Base-by-base conservation (phyloP, 2,329 filamentous ascomycete species). In the Neofusicoccum parvum region DNA sequence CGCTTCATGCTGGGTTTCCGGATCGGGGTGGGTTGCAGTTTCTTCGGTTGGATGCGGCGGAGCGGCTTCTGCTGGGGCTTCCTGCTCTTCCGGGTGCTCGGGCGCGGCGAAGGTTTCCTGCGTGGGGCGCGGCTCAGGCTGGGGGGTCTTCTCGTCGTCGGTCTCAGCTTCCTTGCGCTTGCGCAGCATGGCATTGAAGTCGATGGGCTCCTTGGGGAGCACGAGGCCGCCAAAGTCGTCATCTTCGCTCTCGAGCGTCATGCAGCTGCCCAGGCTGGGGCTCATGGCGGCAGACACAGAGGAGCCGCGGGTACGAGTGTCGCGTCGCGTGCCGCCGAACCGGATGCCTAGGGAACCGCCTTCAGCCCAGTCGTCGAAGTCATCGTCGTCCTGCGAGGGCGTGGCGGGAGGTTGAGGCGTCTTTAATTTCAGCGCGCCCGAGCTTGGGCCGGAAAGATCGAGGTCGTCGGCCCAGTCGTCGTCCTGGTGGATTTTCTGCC, bases 341-440 rank as follows among this genome's bases (percentile, higher is more conserved):
- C 94, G 87, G 50, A 94, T 96, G 45, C 94, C 93, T 66, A 97
- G 83, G 75, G 94, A 97, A 64, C 93, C 94, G 79, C 98, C 95
- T 62, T 91, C 92, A 91, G 94, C 96, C 74, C 97, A 89, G 67
- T 91, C 94, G 68, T 97, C 94, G 62, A 96, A 92, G 60, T 81
- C 77, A 48, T 82, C 79, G 65, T 74, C 53, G 20, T 62, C 65
- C 15, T 68, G 66, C 34, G 73, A 72, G 14, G 74, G 75, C 58
- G 74, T 67, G 82, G 78, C 59, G 81, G 80, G 68, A 84, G 85
- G 67, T 36, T 54, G 66, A 34, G 70, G 76, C 56, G 73, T 43
- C 72, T 82, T 82, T 73, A 80, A 71, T 71, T 80, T 78, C 65
- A 83, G 72, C n/a, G 76, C 76, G 39, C 72, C 74, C 34, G 46